These are phyloP conservation scores for Cryphonectria naterciae DNA, from an alignment of 2,329 filamentous ascomycete species.

Conservation along the genomic window DNA sequence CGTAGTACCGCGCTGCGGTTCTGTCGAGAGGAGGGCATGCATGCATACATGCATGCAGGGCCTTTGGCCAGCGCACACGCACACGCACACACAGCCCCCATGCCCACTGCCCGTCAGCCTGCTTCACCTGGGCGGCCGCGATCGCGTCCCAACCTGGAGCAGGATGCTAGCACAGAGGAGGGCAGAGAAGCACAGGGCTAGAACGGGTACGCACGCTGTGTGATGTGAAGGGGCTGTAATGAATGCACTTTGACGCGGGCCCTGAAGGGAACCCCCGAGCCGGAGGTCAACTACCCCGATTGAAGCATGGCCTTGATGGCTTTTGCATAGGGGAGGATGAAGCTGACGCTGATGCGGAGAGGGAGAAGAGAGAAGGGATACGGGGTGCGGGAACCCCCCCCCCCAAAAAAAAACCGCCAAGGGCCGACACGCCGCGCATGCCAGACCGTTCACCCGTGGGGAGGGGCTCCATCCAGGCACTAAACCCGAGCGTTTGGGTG, in stretches of 20 bases:
- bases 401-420: constrained; percentile 4
- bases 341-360: constrained; percentile 16
- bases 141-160: constrained; percentile 17
- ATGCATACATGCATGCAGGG: constrained; percentile 27
- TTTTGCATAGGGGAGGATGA: background rate
- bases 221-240: background rate
- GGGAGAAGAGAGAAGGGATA: constrained; percentile 1
- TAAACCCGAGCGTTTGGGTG: constrained; percentile 29
- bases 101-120: constrained; percentile 16
- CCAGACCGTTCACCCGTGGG: constrained; percentile 16
- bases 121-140: constrained; percentile 24
- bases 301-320: background rate
- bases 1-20: constrained; percentile 17
- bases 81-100: background rate
- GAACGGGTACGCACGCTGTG: constrained; percentile 18
- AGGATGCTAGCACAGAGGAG: constrained; percentile 10
- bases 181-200: constrained; percentile 9
- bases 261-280: constrained; percentile 7
- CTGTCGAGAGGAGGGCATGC: constrained; percentile 7
- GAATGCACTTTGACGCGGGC: constrained; percentile 22
- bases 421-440: constrained; percentile 25
- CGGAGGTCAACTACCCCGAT: constrained; percentile 1
- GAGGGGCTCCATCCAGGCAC: constrained; percentile 19
- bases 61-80: constrained; percentile 17
- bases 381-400: background rate